Conservation (phyloP, 2,329 filamentous ascomycete species). For the Diaporthe citrichinensis region DNA sequence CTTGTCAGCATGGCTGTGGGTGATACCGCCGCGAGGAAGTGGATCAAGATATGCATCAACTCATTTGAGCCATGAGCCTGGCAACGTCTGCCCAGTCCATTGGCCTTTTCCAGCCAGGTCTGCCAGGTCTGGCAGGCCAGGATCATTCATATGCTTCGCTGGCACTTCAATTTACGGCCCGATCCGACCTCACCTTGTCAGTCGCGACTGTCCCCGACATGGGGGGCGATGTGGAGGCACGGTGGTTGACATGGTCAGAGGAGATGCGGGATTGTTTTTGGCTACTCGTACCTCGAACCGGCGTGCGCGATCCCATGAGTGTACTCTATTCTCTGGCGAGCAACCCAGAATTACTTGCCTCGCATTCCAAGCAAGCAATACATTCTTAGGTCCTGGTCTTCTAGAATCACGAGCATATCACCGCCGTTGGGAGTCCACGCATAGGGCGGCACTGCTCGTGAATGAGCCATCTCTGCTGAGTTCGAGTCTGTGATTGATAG, state of each 20-base stretch:
- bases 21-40: constrained; percentile 47
- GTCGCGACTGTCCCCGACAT: constrained; percentile 12
- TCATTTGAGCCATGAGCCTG: constrained; percentile 21
- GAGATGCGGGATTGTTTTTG: neutral
- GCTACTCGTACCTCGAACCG: neutral
- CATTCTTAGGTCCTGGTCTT: neutral
- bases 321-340: neutral
- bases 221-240: constrained; percentile 23
- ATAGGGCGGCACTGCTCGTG: constrained; percentile 11
- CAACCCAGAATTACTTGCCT: neutral
- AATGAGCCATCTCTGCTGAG: constrained; percentile 24
- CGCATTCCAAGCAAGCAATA: neutral
- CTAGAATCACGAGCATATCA: neutral
- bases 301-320: neutral
- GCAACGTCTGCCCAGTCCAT: constrained; percentile 8
- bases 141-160: constrained; percentile 17
- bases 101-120: neutral
- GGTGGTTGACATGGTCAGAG: constrained; percentile 1
- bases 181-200: constrained; percentile 45
- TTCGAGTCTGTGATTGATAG: constrained; percentile 25
- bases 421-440: neutral
- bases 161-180: constrained; percentile 46
- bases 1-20: constrained; percentile 46
- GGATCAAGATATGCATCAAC: constrained; percentile 48
- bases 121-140: neutral